phyloP scores from a whole-genome alignment of 2,329 filamentous ascomycete genomes.

The Bipolaris bicolor region DNA sequence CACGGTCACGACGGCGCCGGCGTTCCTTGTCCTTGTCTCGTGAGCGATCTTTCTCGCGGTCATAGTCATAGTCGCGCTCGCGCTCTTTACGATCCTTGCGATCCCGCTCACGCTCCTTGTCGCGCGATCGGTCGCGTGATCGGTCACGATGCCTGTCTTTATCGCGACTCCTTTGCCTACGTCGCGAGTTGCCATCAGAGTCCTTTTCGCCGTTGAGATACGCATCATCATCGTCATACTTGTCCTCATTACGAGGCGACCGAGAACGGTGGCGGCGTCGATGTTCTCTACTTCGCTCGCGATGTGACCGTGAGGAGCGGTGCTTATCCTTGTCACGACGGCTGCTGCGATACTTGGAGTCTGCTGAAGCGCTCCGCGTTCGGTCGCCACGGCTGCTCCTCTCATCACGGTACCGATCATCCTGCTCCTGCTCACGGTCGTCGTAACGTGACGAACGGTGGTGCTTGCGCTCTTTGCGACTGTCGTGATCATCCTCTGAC shows the following conservation, averaged over 20 bases:
- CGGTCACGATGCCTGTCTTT: conserved; percentile 41
- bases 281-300: conserved; percentile 54
- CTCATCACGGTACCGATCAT: conserved; percentile 49
- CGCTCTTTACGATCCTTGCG: conserved; percentile 57
- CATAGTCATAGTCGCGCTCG: conserved; percentile 54
- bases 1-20: conserved; percentile 59
- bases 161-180: conserved; percentile 48
- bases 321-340: conserved; percentile 54
- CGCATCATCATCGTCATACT: conserved; percentile 39
- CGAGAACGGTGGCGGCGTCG: conserved; percentile 53
- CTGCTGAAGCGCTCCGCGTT: conserved; percentile 70
- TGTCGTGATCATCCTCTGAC: conserved; percentile 38
- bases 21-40: conserved; percentile 51
- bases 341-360: conserved; percentile 66
- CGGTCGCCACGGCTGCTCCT: conserved; percentile 60
- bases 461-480: conserved; percentile 53
- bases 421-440: conserved; percentile 49
- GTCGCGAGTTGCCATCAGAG: conserved; percentile 38
- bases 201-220: conserved; percentile 38
- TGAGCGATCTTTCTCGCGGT: conserved; percentile 42
- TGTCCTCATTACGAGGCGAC: conserved; percentile 43
- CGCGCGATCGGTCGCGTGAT: conserved; percentile 39
- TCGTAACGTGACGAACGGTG: conserved; percentile 55
- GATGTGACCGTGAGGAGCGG: conserved; percentile 54
- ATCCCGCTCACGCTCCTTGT: conserved; percentile 43